These are phyloP conservation scores for Ophiostoma sp. DNA, from an alignment of 2,329 filamentous ascomycete genomes.

Conservation along the genomic window DNA sequence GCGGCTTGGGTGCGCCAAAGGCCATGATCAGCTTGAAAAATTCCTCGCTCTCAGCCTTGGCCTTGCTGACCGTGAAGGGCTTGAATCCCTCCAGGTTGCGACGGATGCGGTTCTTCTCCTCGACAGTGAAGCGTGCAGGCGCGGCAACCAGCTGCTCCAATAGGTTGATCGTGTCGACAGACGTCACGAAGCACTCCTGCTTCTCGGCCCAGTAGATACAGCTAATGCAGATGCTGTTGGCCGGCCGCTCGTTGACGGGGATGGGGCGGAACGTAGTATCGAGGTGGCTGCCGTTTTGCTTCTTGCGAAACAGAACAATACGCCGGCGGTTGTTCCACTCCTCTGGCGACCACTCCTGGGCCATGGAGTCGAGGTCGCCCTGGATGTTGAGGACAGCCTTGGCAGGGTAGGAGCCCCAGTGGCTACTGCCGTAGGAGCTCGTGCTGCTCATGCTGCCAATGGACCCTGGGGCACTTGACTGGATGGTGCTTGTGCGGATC, in stretches of 20 bases:
- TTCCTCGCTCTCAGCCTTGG: constrained; percentile 84
- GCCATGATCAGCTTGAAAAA: constrained; percentile 99
- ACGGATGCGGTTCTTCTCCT: constrained; percentile 97
- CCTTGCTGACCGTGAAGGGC: constrained; percentile 88
- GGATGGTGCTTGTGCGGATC: constrained; percentile 53
- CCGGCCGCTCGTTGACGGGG: constrained; percentile 68
- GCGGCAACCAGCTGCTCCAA: constrained; percentile 79
- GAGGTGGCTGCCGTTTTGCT: constrained; percentile 75
- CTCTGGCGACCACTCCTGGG: constrained; percentile 72
- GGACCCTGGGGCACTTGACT: constrained; percentile 30
- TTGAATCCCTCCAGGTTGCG: constrained; percentile 93
- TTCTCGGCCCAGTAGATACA: constrained; percentile 97
- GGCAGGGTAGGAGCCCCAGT: constrained; percentile 72
- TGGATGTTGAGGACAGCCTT: constrained; percentile 83
- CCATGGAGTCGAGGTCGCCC: constrained; percentile 81
- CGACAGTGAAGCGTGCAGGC: constrained; percentile 77
- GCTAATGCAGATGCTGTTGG: constrained; percentile 88
- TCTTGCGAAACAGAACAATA: constrained; percentile 82
- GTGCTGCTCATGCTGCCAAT: constrained; percentile 31
- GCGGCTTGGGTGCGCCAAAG: constrained; percentile 88
- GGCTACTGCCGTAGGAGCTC: constrained; percentile 57
- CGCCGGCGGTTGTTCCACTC: constrained; percentile 75
- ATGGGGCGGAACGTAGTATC: constrained; percentile 75
- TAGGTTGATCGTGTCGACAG: constrained; percentile 93
- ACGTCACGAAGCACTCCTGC: constrained; percentile 85